Base-by-base conservation (phyloP, 352 stramenopile genomes). In the Phytopythium litorale region DNA sequence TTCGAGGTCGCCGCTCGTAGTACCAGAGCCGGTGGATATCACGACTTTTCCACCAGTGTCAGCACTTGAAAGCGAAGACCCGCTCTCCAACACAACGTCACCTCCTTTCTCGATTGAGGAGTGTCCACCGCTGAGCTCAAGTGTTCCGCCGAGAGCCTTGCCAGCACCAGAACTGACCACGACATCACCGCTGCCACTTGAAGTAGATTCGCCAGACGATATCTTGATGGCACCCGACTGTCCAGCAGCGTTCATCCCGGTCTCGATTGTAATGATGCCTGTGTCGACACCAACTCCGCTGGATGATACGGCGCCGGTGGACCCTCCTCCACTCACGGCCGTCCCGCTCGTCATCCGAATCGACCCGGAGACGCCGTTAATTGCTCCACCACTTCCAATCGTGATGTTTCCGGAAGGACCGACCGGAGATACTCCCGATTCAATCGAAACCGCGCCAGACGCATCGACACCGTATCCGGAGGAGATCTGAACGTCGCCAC, bases 401-500 rank as follows among this genome's bases (percentile, higher is more conserved):
- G 57, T 64, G 32, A 78, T 38, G 32, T 67, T 68, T 12, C 74
- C 74, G 37, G 74, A 73, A 45, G 40, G 57, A 9, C 71, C 69
- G 64, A 54, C 42, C 32, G 64, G 19, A 59, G 74, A 78, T 38
- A 53, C 1, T 13, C 72, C 72, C 9, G 72, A 68, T 57, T 40
- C 49, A 28, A 76, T 21, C 53, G 50, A 52, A 56, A 76, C n/a
- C 1, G 60, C 56, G 6, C 72, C 72, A 45, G 72, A 79, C 19
- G 25, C 37, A 21, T 70, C 62, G 53, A 50, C 50, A 55, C 62
- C 69, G 42, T 65, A 55, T 18, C 74, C 74, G 21, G 68, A 72
- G 16, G 56, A 43, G 16, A 75, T 53, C 15, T 64, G 57, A 15
- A 88, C 35, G 59, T 55, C 32, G 1, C 78, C 76, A 64, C 75